Evolutionary conservation across 1,139 yeast species (phyloP).

Genomic region (Hanseniaspora uvarum): DNA sequence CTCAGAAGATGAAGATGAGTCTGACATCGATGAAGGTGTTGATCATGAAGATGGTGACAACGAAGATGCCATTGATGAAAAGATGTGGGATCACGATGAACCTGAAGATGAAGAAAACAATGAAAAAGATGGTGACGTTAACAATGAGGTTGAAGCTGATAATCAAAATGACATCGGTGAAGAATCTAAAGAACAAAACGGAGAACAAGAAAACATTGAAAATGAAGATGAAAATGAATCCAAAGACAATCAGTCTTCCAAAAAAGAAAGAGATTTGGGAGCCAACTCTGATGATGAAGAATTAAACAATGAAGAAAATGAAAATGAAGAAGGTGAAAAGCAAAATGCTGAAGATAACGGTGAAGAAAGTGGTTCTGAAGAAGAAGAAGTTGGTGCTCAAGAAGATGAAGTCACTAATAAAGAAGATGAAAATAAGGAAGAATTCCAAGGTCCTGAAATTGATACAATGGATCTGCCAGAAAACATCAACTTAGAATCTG

Average conservation of each 20-base stretch:
- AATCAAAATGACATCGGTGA: conserved; percentile 61
- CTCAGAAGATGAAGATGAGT: conserved; percentile 92
- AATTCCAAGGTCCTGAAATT: conserved; percentile 63
- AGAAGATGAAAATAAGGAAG: conserved; percentile 62
- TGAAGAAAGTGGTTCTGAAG: conserved; percentile 35
- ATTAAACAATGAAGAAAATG: conserved; percentile 47
- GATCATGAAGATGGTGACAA: conserved; percentile 40
- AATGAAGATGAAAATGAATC: conserved; percentile 28
- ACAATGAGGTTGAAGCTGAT: conserved; percentile 54
- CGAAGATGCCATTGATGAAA: conserved; percentile 80
- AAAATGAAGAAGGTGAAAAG: conserved; percentile 52
- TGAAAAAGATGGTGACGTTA: conserved; percentile 96
- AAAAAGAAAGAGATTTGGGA: conserved; percentile 35
- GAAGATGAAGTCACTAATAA: conserved; percentile 70
- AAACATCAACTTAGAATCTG: conserved; percentile 69
- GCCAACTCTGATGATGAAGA: conserved; percentile 35
- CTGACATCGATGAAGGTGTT: conserved; percentile 95
- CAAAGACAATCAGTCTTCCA: conserved; percentile 29
- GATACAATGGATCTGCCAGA: conserved; percentile 80
- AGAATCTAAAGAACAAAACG: conserved; percentile 51
- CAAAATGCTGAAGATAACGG: conserved; percentile 53
- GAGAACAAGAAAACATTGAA: conserved; percentile 41
- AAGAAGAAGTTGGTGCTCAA: conserved; percentile 61
- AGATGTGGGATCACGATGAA: conserved; percentile 81
- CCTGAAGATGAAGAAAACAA: conserved; percentile 61